Percentiles rank a stretch among this genome's conserved stretches.
Evolutionary conservation across 2,329 filamentous ascomycete species (phyloP).

Genomic region (Fusarium buharicum): DNA sequence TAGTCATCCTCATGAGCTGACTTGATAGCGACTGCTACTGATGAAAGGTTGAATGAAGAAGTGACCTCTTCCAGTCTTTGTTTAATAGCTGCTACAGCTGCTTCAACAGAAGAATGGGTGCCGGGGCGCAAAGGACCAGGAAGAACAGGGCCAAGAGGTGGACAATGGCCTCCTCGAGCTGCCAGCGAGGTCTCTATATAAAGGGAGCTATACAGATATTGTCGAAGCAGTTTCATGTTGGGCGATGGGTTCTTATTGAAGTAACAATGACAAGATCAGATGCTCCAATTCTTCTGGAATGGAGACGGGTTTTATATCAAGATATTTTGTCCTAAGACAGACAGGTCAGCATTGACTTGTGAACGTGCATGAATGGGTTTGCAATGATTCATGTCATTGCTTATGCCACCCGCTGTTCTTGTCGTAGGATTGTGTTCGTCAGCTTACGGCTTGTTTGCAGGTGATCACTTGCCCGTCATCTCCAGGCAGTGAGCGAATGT

Average conservation of each 20-base stretch:
- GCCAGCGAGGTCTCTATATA: conserved; percentile 4
- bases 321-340: too few relatives aligned
- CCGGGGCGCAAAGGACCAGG: conserved; percentile 3
- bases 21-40: conserved; percentile 10
- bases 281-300: too few relatives aligned
- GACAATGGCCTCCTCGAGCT: conserved; percentile 22
- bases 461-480: neutral
- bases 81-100: conserved; percentile 1
- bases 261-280: too few relatives aligned
- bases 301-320: neutral
- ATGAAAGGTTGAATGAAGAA: neutral
- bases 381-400: neutral
- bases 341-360: too few relatives aligned
- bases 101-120: neutral
- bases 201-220: neutral
- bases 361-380: too few relatives aligned
- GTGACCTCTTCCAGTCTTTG: neutral
- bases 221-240: neutral
- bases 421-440: neutral
- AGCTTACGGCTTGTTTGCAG: neutral
- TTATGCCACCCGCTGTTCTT: neutral
- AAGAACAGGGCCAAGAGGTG: conserved; percentile 5
- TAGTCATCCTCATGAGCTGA: conserved; percentile 15
- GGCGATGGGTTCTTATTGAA: neutral
- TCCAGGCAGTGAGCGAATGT: neutral